phyloP scores from a whole-genome alignment of 23 red algal genomes.

The Cyanidiococcus yangmingshanensis region DNA sequence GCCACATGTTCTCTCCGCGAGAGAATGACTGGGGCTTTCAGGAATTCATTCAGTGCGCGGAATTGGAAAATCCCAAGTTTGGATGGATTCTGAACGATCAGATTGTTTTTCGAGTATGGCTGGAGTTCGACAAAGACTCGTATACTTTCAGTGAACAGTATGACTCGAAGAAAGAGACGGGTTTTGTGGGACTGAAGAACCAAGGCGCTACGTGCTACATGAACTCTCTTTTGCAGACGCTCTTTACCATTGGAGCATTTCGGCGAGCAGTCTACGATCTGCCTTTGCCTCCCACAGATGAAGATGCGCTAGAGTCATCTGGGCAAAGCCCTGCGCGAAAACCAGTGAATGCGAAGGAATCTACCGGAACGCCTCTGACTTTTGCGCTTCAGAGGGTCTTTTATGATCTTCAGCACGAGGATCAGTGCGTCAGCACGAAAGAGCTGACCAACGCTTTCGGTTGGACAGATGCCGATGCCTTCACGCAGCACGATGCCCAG shows the following conservation, averaged over 20 bases:
- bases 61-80: neutral
- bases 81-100: conserved; percentile 24
- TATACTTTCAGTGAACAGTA: conserved; percentile 20
- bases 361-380: conserved; percentile 23
- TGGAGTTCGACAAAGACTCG: conserved; percentile 20
- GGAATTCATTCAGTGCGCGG: conserved; percentile 55
- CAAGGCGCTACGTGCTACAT: conserved; percentile 99
- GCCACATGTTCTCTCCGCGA: conserved; percentile 61
- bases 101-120: conserved; percentile 1
- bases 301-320: conserved; percentile 21
- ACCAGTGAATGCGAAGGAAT: neutral
- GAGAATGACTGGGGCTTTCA: conserved; percentile 94
- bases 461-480: conserved; percentile 86
- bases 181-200: conserved; percentile 95
- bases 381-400: conserved; percentile 95
- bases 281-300: conserved; percentile 52
- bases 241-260: conserved; percentile 81
- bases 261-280: conserved; percentile 89
- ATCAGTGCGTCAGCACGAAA: conserved; percentile 80
- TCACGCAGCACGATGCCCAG: conserved; percentile 97
- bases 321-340: conserved; percentile 14
- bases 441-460: conserved; percentile 85
- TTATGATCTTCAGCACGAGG: conserved; percentile 79
- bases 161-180: conserved; percentile 80
- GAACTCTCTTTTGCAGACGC: conserved; percentile 94